Evolutionary conservation across 768 basidiomycete species (phyloP).

Genomic region (Dioszegia crocea): DNA sequence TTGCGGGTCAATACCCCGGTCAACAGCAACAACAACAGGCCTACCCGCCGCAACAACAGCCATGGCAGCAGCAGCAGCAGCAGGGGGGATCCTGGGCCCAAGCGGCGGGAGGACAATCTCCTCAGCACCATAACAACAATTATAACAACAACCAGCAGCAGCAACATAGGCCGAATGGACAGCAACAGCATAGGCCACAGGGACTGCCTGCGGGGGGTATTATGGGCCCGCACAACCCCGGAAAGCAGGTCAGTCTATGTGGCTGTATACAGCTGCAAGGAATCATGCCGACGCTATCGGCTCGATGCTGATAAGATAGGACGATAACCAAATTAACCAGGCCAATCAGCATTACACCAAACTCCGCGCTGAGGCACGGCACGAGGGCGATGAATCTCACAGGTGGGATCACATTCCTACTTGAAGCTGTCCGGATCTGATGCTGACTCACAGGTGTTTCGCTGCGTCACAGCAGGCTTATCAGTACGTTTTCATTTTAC

Average conservation of each 20-base stretch:
- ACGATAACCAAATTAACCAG: constrained; percentile 57
- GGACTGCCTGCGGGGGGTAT: constrained; percentile 32
- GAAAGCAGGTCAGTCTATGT: constrained; percentile 25
- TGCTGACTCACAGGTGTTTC: constrained; percentile 30
- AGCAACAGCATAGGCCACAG: constrained; percentile 24
- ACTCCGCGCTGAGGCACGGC: constrained; percentile 70
- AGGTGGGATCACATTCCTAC: constrained; percentile 29
- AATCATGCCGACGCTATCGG: not conserved
- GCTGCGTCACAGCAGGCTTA: constrained; percentile 70
- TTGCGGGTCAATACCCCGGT: constrained; percentile 7
- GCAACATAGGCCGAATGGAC: constrained; percentile 9
- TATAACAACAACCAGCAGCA: constrained; percentile 36
- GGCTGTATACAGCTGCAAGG: too few species aligned
- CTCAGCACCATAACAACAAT: constrained; percentile 14
- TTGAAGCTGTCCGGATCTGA: constrained; percentile 52
- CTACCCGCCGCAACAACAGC: constrained; percentile 30
- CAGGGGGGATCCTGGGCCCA: constrained; percentile 23
- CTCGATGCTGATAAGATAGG: constrained; percentile 23
- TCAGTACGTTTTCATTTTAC: constrained; percentile 41
- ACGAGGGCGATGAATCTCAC: constrained; percentile 62
- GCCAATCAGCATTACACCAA: constrained; percentile 64
- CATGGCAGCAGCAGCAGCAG: constrained; percentile 25
- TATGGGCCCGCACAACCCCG: constrained; percentile 31
- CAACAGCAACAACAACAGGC: constrained; percentile 22
- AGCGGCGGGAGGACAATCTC: constrained; percentile 17